phyloP scores from a whole-genome alignment of 192 early-diverging fungal genomes.

The Geranomyces variabilis region DNA sequence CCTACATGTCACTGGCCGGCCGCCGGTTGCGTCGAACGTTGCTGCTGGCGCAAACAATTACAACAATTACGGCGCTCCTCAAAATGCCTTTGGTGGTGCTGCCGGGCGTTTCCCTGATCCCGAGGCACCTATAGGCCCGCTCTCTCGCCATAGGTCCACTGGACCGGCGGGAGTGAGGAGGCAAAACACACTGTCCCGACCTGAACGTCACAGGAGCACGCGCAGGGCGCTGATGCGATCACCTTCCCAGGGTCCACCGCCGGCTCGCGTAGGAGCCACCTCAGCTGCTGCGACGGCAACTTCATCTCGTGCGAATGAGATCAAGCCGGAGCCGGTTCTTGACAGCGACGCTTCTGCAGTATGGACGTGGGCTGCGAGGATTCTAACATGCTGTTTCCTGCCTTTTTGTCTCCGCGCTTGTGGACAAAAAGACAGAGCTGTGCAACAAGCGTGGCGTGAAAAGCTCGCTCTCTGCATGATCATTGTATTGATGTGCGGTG shows the following conservation, averaged over 20 bases:
- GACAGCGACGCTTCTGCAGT: not conserved
- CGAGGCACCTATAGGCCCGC: no score
- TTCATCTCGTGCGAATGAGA: not conserved
- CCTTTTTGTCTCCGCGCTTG: constrained; percentile 25
- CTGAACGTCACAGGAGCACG: constrained; percentile 35
- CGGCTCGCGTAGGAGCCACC: constrained; percentile 32
- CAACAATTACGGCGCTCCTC: no score
- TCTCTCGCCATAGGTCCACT: no score
- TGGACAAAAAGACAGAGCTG: constrained; percentile 35
- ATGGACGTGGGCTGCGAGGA: constrained; percentile 38
- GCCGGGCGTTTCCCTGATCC: no score
- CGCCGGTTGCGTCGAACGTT: not conserved
- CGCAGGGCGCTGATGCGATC: constrained; percentile 25
- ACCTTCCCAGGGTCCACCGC: constrained; percentile 25
- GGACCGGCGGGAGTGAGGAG: not conserved
- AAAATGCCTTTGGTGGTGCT: no score
- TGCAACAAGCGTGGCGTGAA: constrained; percentile 54
- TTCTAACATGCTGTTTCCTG: constrained; percentile 42
- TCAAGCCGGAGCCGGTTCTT: not conserved
- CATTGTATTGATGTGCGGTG: constrained; percentile 40
- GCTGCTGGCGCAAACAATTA: no score
- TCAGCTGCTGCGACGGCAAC: not conserved
- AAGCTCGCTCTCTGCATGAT: constrained; percentile 54
- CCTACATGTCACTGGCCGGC: not conserved
- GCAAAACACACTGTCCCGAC: constrained; percentile 26